Base-by-base conservation (phyloP, 2,329 filamentous ascomycete genomes). In the Botryosphaeria dothidea region DNA sequence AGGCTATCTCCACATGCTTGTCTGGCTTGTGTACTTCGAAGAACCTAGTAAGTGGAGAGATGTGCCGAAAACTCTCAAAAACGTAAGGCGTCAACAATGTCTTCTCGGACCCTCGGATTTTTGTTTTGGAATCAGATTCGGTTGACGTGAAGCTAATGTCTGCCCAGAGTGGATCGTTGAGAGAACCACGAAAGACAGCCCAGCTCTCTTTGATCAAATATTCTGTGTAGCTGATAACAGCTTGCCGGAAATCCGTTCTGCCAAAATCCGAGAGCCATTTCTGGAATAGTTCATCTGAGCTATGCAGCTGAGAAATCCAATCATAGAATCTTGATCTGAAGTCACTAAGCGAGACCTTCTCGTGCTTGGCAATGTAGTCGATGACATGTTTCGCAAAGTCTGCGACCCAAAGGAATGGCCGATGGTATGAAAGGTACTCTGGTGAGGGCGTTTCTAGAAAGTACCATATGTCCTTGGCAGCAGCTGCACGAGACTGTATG, bases 41-140 rank as follows among this genome's bases (percentile, higher is more conserved):
- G 25, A 31, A 54, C 11, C 17, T n/a, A 3, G 27, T 23, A 13
- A 64, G 43, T 8, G n/a, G 31, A 4, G 84, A 84, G 73, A 92
- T 83, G 21, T 88, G 77, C 3, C 81, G 79, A 68, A 95, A 95
- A 63, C 85, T 85, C 3, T 85, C 71, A 66, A 86, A 84, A 0
- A 90, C 85, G 64, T 90, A 91, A 0, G 88, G 86, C 0, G 92
- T 94, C 0, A 93, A 89, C 0, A 91, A 77, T 0, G 92, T 94
- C 3, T 67, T 45, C 3, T n/a, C 56, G 3, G 56, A 13, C 65
- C 46, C 36, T 69, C 27, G 45, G 46, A 23, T 71, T 34, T 34
- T 63, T 17, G 68, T 4, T n/a, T 36, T 48, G 31, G 25, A 1
- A 34, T 34, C 31, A 34, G 31, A 8, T 11, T 11, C 31, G 31